Evolutionary conservation across 345 rosid species (phyloP), one percentile per base, ranked within the genome.

Genomic region (Abelmoschus esculentus): DNA sequence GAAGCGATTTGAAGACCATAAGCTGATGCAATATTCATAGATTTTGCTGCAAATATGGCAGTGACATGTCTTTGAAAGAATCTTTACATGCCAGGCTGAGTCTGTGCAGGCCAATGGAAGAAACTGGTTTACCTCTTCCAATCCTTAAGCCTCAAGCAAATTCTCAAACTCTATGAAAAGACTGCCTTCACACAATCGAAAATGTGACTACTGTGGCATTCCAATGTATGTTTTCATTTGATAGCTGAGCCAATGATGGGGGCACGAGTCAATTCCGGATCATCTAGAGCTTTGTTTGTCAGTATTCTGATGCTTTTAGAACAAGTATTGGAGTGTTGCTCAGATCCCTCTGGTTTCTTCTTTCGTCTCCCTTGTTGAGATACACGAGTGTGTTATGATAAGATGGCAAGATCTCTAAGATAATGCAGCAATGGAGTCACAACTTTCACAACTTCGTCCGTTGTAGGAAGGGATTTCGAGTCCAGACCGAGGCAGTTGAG

Each of bases 281-380:
- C 80, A 83, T 72, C 82, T 76, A 55, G 69, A 70, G 31, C 85
- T 83, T 72, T 83, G 93, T 81, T 80, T 86, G 57, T 87, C 80
- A 4, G 82, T 72, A 75, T 83, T 71, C 85, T 75, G 61, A 82
- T 65, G 77, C 86, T 80, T 72, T 75, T 86, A 66, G 82, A 79
- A 46, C 83, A 81, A 6, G 70, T 50, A 12, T 78, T 72, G 38
- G 73, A 53, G 4, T 63, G 74, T 32, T 74, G 84, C 32, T 78
- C 87, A 73, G 53, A 52, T 56, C 75, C 85, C 57, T 89, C 89
- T 3, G 78, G 70, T 76, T 76, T 89, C 80, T 84, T 86, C 86
- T 84, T 86, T 42, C 89, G 85, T 79, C 86, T 78, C 11, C 80
- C 91, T 74, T 89, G 95, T 49, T 86, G 95, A 22, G 85, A 85